phyloP scores from a whole-genome alignment of 2,329 filamentous ascomycete genomes.

The Metarhizium robertsii region DNA sequence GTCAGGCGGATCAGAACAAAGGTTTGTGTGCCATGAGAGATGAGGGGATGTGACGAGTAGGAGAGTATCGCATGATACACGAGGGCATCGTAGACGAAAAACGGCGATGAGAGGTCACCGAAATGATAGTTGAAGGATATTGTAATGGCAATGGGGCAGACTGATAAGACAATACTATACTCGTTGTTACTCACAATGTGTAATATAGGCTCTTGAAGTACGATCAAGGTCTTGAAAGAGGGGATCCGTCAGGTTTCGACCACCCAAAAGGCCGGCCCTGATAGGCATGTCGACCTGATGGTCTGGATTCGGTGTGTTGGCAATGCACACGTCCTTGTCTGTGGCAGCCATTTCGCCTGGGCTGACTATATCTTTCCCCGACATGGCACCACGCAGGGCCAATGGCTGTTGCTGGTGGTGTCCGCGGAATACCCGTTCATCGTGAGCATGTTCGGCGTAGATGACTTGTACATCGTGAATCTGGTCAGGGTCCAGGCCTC shows the following conservation, averaged over 20 bases:
- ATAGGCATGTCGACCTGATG: background rate
- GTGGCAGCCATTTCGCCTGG: background rate
- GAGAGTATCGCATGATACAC: background rate
- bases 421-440: background rate
- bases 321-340: background rate
- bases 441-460: background rate
- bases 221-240: slow-evolving; percentile 43
- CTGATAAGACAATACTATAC: background rate
- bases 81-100: background rate
- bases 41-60: background rate
- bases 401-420: background rate
- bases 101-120: background rate
- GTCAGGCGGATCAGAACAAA: background rate
- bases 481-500: background rate
- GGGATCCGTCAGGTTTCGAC: slow-evolving; percentile 38
- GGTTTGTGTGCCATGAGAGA: background rate
- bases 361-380: background rate
- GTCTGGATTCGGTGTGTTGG: background rate
- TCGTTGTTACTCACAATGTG: slow-evolving; percentile 34
- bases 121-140: background rate
- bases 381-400: background rate
- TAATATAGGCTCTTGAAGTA: slow-evolving; percentile 36
- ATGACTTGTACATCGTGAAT: background rate
- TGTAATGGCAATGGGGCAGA: background rate
- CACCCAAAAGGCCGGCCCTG: background rate